phyloP scores from a whole-genome alignment of 495 filamentous ascomycete genomes.

The Bathelium albidoporum region DNA sequence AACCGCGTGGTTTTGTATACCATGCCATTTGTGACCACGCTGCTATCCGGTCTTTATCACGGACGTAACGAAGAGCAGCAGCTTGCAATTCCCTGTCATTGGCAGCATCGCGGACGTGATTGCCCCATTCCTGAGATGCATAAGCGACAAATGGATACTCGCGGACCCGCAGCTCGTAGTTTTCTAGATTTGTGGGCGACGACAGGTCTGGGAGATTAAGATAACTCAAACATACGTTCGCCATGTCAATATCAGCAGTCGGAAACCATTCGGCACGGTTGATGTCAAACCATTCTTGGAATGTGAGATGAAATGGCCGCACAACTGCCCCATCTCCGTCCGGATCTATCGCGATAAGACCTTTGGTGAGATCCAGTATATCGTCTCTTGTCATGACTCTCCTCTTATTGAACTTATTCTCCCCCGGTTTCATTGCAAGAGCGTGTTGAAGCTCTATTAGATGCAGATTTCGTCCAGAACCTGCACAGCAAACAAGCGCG shows the following conservation, averaged over 20 bases:
- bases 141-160: slow-evolving; percentile 6
- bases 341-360: background rate
- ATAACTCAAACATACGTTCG: background rate
- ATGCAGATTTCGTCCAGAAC: background rate
- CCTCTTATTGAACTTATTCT: background rate
- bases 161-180: background rate
- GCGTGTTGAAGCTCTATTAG: slow-evolving; percentile 1
- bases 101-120: background rate
- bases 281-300: background rate
- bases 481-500: background rate
- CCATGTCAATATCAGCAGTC: background rate
- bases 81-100: background rate
- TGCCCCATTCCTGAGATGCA: slow-evolving; percentile 11
- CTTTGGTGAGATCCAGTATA: background rate
- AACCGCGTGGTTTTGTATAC: background rate
- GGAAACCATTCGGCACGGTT: background rate
- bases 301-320: background rate
- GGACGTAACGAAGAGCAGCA: background rate
- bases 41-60: background rate
- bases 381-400: background rate
- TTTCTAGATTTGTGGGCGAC: background rate
- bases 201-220: background rate
- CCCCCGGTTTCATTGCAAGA: background rate
- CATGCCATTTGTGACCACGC: background rate
- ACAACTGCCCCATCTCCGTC: background rate